Conservation (phyloP, 345 rosid genomes). For the Murraya koenigii region DNA sequence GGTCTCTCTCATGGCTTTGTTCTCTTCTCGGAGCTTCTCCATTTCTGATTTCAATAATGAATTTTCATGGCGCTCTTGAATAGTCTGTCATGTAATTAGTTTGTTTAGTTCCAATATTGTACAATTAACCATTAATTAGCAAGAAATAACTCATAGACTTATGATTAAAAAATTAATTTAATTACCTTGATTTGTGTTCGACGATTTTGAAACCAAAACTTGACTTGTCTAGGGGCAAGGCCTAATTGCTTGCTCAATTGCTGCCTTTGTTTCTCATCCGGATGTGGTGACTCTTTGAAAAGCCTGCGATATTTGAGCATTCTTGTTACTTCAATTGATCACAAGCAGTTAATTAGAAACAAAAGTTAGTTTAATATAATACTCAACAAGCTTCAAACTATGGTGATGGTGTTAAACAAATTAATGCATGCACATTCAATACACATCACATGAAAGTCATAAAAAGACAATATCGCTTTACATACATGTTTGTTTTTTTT, state of each 20-base stretch:
- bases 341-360: no score
- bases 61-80: slow-evolving; percentile 96
- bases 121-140: neutral
- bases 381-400: neutral
- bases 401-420: neutral
- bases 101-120: no score
- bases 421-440: neutral
- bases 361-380: neutral
- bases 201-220: slow-evolving; percentile 99
- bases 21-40: slow-evolving; percentile 85
- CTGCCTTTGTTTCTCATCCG: slow-evolving; percentile 98
- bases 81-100: slow-evolving; percentile 44
- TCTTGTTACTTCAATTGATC: neutral
- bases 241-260: slow-evolving; percentile 92
- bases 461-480: neutral
- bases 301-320: slow-evolving; percentile 41
- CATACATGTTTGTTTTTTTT: no score
- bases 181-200: slow-evolving; percentile 92
- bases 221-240: slow-evolving; percentile 94
- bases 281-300: slow-evolving; percentile 96
- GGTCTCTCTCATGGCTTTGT: slow-evolving; percentile 81
- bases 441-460: neutral
- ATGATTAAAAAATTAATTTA: neutral
- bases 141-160: neutral
- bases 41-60: slow-evolving; percentile 76